A percentile compares a stretch with the other conserved stretches of the same genome.
Conservation (phyloP, 2,329 filamentous ascomycete genomes). For the Pseudohalonectria lignicola region DNA sequence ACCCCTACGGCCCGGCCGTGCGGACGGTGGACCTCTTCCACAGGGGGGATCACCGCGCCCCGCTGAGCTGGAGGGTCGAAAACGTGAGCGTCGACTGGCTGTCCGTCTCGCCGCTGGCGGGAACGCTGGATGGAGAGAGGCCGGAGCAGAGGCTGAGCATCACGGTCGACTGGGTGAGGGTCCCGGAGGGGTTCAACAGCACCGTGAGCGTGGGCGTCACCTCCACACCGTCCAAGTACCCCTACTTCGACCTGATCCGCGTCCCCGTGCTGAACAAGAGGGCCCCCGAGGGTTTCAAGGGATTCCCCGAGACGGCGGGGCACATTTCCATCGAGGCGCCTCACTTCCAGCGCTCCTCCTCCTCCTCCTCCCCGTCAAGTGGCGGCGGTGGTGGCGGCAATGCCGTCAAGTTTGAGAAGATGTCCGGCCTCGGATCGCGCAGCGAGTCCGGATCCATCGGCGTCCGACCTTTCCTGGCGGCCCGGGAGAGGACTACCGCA, state of each 20-base stretch:
- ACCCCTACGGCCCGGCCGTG: constrained; percentile 17
- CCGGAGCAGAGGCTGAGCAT: constrained; percentile 19
- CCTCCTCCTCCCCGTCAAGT: neutral
- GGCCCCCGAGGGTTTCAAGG: constrained; percentile 7
- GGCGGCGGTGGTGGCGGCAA: too few relatives aligned
- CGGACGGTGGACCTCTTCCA: constrained; percentile 24
- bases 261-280: constrained; percentile 12
- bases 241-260: constrained; percentile 10
- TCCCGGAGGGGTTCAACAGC: constrained; percentile 21
- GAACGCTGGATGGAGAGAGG: constrained; percentile 16
- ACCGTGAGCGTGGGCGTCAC: constrained; percentile 6
- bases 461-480: neutral
- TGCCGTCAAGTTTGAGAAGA: constrained; percentile 21
- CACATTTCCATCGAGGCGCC: constrained; percentile 21
- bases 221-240: constrained; percentile 4
- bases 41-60: constrained; percentile 16
- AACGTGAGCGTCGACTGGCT: constrained; percentile 20
- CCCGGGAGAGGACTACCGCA: neutral
- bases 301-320: constrained; percentile 22
- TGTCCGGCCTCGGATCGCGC: neutral
- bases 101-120: constrained; percentile 15
- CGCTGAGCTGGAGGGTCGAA: constrained; percentile 6
- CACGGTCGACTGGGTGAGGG: constrained; percentile 21
- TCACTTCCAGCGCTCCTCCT: constrained; percentile 9
- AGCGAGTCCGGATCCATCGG: neutral